Conservation (phyloP, 2,329 filamentous ascomycete species). For the Neocatenulostroma microsporum region DNA sequence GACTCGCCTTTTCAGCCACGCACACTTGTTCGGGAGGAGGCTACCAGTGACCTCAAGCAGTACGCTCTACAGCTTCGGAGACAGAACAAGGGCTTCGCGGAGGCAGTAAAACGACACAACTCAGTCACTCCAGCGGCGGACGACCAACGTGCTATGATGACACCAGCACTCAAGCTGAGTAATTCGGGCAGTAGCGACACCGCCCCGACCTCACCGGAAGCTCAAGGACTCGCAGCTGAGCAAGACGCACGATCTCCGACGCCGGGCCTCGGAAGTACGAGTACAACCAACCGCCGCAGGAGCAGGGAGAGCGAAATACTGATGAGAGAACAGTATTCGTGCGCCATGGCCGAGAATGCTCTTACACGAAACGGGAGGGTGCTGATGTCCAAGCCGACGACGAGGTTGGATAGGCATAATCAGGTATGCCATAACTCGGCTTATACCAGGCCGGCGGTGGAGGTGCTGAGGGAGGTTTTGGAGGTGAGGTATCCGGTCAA, state of each 20-base stretch:
- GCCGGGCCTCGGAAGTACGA: not conserved
- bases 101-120: too few species aligned
- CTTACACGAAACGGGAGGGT: conserved; percentile 4
- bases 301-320: not conserved
- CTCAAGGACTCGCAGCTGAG: not conserved
- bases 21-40: not conserved
- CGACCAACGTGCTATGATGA: not conserved
- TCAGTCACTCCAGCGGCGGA: too few species aligned
- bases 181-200: not conserved
- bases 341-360: conserved; percentile 6
- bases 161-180: not conserved
- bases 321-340: conserved; percentile 2
- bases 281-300: not conserved
- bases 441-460: conserved; percentile 17
- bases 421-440: conserved; percentile 14
- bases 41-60: not conserved
- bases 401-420: conserved; percentile 12
- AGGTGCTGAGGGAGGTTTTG: conserved; percentile 17
- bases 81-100: not conserved
- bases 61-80: not conserved
- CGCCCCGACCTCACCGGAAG: not conserved
- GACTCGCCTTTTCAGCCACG: not conserved
- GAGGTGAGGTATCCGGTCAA: too few species aligned
- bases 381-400: conserved; percentile 10
- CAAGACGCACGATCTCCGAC: not conserved